Evolutionary conservation across 306 rosid species (phyloP).

Genomic region (Quillaja saponaria): DNA sequence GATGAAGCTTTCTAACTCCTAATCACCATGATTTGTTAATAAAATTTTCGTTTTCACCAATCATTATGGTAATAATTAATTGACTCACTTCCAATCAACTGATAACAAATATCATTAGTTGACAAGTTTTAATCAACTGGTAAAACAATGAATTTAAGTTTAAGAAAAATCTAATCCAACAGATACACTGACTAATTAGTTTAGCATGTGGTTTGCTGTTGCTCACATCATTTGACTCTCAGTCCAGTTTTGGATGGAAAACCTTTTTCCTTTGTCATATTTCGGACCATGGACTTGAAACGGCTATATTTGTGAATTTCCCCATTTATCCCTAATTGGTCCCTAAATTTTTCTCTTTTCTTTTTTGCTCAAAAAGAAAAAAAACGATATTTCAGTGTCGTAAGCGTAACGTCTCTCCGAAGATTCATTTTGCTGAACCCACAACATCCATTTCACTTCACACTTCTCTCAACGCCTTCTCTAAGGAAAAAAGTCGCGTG

Average conservation of each 20-base stretch:
- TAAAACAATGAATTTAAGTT: too few relatives aligned
- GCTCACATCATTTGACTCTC: too few relatives aligned
- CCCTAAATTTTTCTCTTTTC: too few relatives aligned
- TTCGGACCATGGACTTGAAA: slow-evolving; percentile 5
- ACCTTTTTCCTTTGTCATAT: not conserved
- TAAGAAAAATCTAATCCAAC: too few relatives aligned
- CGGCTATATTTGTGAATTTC: not conserved
- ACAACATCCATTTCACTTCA: not conserved
- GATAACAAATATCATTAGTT: slow-evolving; percentile 12
- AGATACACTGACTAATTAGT: too few relatives aligned
- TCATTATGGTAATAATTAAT: slow-evolving; percentile 16
- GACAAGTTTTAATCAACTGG: too few relatives aligned
- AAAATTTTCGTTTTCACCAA: slow-evolving; percentile 12
- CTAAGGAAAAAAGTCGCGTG: too few relatives aligned
- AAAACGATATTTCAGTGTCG: slow-evolving; percentile 21
- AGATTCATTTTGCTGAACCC: slow-evolving; percentile 17
- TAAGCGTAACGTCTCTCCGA: slow-evolving; percentile 41
- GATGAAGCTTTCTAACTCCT: slow-evolving; percentile 21
- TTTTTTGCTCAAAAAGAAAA: not conserved
- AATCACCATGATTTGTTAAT: slow-evolving; percentile 24
- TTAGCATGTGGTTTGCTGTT: too few relatives aligned
- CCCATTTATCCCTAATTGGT: not conserved
- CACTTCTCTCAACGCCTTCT: not conserved
- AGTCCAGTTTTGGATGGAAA: too few relatives aligned
- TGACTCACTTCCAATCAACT: not conserved